Base-by-base conservation (phyloP, 2,329 filamentous ascomycete genomes). In the Myrmaecium sp. region DNA sequence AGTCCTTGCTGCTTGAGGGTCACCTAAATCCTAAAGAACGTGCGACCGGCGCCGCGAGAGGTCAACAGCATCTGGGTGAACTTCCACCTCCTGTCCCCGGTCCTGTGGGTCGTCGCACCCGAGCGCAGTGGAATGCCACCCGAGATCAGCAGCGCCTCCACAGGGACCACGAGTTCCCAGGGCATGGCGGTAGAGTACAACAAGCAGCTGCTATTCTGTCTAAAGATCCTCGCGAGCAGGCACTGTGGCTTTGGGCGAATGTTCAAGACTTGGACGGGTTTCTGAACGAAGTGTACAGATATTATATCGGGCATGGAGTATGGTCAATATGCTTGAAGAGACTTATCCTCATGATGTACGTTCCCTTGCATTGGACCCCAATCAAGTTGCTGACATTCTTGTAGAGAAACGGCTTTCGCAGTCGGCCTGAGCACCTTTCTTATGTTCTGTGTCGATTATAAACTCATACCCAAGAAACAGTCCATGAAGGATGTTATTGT, bases 201-300 rank as follows among this genome's bases (percentile, higher is more conserved):
- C 9, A 17, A 9, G 8, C 21, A 28, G 17, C 14, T 25, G 30
- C 26, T 11, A 17, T 24, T 14, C n/a, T 47, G 14, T 40, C 41
- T 8, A 37, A 62, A 15, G 66, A 69, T 40, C 67, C 71, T 1
- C 72, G 72, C 49, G 77, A 86, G 44, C 77, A 74, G 49, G 83
- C 84, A 3, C 69, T 92, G 58, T 94, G 82, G 75, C 69, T 80
- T 52, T 94, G 84, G 79, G 80, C 80, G 29, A 93, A 93, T 43
- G 80, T 89, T 30, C 71, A 79, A 19, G 89, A 92, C 43, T 60
- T 94, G 28, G 84, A 94, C 51, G 75, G 72, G 40, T 94, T 93
- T 47, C 71, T 93, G 44, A 67, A 70, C 29, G 77, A 77, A 34
- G 80, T 92, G 3, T 94, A 94, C 47, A 65, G 77, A 36, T 94